Evolutionary conservation across 768 basidiomycete genomes (phyloP).

Genomic region (Lactarius hengduanensis): DNA sequence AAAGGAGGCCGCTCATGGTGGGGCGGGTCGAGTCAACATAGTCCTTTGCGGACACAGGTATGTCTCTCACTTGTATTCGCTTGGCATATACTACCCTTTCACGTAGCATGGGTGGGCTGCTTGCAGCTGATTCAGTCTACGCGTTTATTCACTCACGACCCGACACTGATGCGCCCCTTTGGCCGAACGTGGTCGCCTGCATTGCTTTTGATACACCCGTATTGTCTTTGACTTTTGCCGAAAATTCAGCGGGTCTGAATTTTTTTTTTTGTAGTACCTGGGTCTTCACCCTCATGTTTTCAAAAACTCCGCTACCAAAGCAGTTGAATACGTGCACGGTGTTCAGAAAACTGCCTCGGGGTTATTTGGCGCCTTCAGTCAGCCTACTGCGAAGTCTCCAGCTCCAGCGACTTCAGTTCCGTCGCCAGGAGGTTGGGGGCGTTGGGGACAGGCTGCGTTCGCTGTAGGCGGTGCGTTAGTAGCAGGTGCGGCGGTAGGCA

Average conservation of each 20-base stretch:
- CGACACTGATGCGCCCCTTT: constrained; percentile 64
- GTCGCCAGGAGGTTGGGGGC: constrained; percentile 46
- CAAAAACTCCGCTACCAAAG: constrained; percentile 79
- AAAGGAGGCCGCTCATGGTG: constrained; percentile 75
- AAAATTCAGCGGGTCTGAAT: constrained; percentile 1
- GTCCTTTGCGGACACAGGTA: constrained; percentile 90
- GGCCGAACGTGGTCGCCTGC: constrained; percentile 86
- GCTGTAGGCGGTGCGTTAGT: constrained; percentile 71
- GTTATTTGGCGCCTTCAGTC: constrained; percentile 55
- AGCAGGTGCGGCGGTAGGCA: constrained; percentile 81
- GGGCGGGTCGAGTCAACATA: constrained; percentile 68
- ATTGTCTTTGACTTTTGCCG: constrained; percentile 33
- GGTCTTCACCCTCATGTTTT: constrained; percentile 85
- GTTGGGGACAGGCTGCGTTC: constrained; percentile 69
- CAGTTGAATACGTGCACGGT: constrained; percentile 62
- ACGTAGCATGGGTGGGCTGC: constrained; percentile 85
- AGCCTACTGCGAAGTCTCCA: constrained; percentile 32
- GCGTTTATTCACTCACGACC: constrained; percentile 69
- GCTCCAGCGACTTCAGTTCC: constrained; percentile 22
- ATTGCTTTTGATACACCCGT: constrained; percentile 92
- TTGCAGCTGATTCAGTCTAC: constrained; percentile 80
- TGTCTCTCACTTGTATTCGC: constrained; percentile 22
- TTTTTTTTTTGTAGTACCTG: constrained; percentile 56
- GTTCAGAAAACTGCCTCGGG: constrained; percentile 65
- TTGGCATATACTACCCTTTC: neutral